Evolutionary conservation across 225 moss, liverwort and hornwort species (phyloP).

Genomic region (Polytrichum commune): DNA sequence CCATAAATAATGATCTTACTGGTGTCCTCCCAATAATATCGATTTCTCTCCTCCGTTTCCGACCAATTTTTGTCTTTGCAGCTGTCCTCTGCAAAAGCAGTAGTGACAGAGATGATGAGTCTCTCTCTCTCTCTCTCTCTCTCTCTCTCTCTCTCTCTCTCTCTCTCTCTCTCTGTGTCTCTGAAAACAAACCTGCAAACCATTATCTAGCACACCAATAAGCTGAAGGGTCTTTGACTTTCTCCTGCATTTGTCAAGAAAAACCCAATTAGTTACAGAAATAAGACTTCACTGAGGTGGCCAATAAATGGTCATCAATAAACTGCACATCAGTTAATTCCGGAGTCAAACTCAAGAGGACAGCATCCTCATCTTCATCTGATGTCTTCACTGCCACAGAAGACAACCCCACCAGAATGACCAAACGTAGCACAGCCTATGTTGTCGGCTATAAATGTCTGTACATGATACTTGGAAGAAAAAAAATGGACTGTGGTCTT

Average conservation of each 20-base stretch:
- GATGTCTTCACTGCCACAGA: no score
- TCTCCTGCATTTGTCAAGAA: background rate
- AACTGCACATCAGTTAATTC: background rate
- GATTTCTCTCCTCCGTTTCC: slow-evolving; percentile 14
- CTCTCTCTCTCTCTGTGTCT: no score
- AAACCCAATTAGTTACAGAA: background rate
- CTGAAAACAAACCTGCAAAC: background rate
- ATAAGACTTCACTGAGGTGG: background rate
- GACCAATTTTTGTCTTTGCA: slow-evolving; percentile 12
- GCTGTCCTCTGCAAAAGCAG: slow-evolving; percentile 27
- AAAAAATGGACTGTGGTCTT: background rate
- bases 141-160: no score
- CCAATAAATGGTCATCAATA: background rate
- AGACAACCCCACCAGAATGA: background rate
- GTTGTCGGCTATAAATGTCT: no score
- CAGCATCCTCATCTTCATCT: no score
- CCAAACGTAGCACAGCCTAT: background rate
- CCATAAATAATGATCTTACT: slow-evolving; percentile 27
- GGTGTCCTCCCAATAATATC: slow-evolving; percentile 37
- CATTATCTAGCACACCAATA: background rate
- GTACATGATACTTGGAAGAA: no score
- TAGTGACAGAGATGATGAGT: no score
- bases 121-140: no score
- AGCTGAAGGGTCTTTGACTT: background rate
- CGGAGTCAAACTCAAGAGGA: no score